These are phyloP conservation scores for Sambucus nigra DNA, from an alignment of 129 eudicot genomes.

Conservation along the genomic window DNA sequence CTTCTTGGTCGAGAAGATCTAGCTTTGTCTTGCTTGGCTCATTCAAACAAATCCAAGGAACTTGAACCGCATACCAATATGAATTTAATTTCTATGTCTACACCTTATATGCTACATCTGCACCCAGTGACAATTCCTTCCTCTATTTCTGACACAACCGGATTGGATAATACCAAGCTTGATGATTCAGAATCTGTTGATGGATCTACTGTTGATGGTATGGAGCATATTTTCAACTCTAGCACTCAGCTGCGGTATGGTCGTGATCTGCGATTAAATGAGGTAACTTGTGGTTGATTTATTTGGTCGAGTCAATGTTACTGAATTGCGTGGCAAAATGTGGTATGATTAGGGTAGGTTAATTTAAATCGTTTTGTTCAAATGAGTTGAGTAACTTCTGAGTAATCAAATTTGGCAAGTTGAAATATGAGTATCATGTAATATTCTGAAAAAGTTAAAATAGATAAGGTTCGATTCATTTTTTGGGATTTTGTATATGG, in stretches of 20 bases:
- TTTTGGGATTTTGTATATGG: no score
- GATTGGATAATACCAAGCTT: conserved; percentile 46
- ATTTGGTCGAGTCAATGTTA: no score
- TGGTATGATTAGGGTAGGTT: no score
- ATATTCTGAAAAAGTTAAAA: no score
- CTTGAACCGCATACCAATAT: conserved; percentile 39
- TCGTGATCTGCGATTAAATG: conserved; percentile 86
- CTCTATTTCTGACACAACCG: conserved; percentile 62
- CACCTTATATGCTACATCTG: conserved; percentile 86
- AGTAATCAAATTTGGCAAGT: no score
- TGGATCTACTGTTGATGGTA: conserved; percentile 80
- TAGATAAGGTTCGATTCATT: no score
- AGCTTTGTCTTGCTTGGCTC: conserved; percentile 51
- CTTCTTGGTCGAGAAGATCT: conserved; percentile 99
- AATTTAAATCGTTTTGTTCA: no score
- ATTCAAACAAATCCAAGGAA: conserved; percentile 42
- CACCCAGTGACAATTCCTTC: conserved; percentile 92
- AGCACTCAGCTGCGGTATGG: conserved; percentile 90
- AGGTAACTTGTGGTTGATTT: conserved; percentile 39
- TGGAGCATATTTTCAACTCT: conserved; percentile 91
- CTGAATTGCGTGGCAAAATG: no score
- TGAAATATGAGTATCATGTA: no score
- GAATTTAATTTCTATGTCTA: conserved; percentile 67
- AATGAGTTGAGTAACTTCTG: no score
- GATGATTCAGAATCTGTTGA: conserved; percentile 72